Evolutionary conservation across 83 land plant genomes (phyloP), one percentile per base, ranked within the genome.

Genomic region (Picea abies): DNA sequence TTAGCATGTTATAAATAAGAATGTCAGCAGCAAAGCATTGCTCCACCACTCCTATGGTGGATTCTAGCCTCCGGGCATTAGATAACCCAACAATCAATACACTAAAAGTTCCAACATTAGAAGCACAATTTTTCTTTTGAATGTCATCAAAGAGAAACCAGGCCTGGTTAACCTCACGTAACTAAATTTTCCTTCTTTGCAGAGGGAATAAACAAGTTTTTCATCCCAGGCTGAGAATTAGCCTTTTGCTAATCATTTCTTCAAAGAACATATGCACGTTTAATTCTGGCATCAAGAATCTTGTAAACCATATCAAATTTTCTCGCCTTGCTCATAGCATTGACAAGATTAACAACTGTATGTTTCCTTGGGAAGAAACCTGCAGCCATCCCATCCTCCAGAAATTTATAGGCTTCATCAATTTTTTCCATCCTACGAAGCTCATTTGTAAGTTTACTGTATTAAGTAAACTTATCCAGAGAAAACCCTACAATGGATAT

Each of bases 241-340:
- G 16, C 25, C 76, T 64, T 56, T 77, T 85, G 29, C 41, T 37
- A 22, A 79, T 81, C 73, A 60, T 60, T 76, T 85, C 86, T 47
- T 60, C 61, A 79, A 83, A 85, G 37, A 80, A 81, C 80, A 65
- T 61, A 60, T 29, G 29, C 29, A 29, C 29, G 29, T 29, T 29
- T 29, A 29, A 29, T 29, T 29, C 29, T 29, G 19, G 78, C 32
- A 52, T 80, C 35, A 19, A 92, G 52, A 72, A 92, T 76, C 39
- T 85, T 78, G 60, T 65, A 79, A 87, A 88, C 72, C 76, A 86
- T 85, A 44, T 90, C 90, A 70, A 87, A 76, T 80, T 86, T 90
- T 7, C 90, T 90, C 20, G 80, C 88, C 52, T 81, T 78, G 76
- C 85, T 84, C 12, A 92, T 78, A 60, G 81, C 78, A 60, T 84